Evolutionary conservation across 2,329 filamentous ascomycete genomes (phyloP), one percentile per base, ranked within the genome.

Genomic region (Pyrenophora seminiperda): DNA sequence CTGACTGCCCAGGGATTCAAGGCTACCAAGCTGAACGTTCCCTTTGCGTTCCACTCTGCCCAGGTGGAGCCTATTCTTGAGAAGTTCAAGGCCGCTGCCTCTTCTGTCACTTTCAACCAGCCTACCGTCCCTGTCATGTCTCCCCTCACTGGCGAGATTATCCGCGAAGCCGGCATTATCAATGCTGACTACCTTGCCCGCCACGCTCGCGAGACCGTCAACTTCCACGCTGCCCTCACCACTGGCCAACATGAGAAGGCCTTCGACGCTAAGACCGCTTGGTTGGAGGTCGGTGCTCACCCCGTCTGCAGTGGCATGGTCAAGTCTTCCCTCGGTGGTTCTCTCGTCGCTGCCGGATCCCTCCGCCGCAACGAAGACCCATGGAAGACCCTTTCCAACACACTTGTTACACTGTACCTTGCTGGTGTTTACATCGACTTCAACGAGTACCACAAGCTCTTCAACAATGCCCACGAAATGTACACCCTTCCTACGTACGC

Each of bases 241-340:
- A 77, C 77, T 31, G 85, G 83, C 6, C 80, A 84, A 63, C 76
- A 81, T 41, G 75, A 79, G n/a, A 81, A 80, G 53, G 71, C 80
- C 13, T 82, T 89, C 38, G 80, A 86, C 54, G 83, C 85, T 56
- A 83, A 85, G 73, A 88, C 86, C 5, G 79, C 85, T 22, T 90
- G 84, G 82, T 75, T 91, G 47, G 88, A 91, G 68, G 75, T 91
- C 56, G 88, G 88, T n/a, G 87, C 88, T 30, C 85, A 90, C 62
- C 86, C 87, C 0, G 82, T 90, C 11, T 88, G 83, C 70, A 79
- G 81, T 36, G 81, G 81, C 51, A 85, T 91, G 80, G 80, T 90
- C 57, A 87, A 86, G 75, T 80, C 83, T 13, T 83, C 81, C 4
- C 79, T 88, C 45, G 81, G 81, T 19, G 71, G 75, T 5, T 74